A percentile compares a stretch with the other conserved stretches of the same genome.
phyloP scores from a whole-genome alignment of 805 yeast genomes.

The Candida parachauliodes region DNA sequence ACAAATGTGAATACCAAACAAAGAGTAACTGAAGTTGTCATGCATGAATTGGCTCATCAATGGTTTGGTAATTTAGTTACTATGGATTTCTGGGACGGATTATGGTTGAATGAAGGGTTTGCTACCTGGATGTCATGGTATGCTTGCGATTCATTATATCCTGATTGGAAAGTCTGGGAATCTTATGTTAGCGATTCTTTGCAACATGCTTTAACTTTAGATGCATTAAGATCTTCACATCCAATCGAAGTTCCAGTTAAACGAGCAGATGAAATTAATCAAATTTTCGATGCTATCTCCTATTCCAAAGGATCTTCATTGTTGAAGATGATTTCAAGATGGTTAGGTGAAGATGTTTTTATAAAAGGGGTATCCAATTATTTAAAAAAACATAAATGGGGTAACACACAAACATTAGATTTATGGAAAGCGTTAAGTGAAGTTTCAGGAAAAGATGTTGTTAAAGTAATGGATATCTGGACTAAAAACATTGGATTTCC shows the following conservation, averaged over 20 bases:
- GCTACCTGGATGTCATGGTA: constrained; percentile 93
- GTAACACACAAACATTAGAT: constrained; percentile 73
- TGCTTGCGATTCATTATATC: constrained; percentile 70
- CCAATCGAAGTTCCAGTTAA: constrained; percentile 83
- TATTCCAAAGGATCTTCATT: constrained; percentile 79
- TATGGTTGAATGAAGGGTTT: constrained; percentile 86
- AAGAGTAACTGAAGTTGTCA: constrained; percentile 81
- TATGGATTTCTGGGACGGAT: constrained; percentile 91
- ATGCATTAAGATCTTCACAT: constrained; percentile 78
- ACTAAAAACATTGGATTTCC: constrained; percentile 79
- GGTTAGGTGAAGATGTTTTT: constrained; percentile 76
- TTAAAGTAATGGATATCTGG: constrained; percentile 74
- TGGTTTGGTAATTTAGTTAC: constrained; percentile 91
- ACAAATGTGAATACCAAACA: constrained; percentile 62
- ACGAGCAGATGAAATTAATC: constrained; percentile 75
- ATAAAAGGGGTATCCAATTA: constrained; percentile 77
- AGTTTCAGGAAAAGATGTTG: constrained; percentile 71
- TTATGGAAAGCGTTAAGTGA: constrained; percentile 71
- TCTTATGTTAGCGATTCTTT: constrained; percentile 73
- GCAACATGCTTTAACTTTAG: constrained; percentile 71
- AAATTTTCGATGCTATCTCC: constrained; percentile 81
- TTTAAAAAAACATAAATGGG: constrained; percentile 71
- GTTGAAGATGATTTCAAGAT: constrained; percentile 73
- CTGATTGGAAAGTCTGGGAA: constrained; percentile 88
- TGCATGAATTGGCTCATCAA: constrained; percentile 88